These are phyloP conservation scores for Gossypium lobatum DNA, from an alignment of 441 rosid genomes.

Conservation along the genomic window DNA sequence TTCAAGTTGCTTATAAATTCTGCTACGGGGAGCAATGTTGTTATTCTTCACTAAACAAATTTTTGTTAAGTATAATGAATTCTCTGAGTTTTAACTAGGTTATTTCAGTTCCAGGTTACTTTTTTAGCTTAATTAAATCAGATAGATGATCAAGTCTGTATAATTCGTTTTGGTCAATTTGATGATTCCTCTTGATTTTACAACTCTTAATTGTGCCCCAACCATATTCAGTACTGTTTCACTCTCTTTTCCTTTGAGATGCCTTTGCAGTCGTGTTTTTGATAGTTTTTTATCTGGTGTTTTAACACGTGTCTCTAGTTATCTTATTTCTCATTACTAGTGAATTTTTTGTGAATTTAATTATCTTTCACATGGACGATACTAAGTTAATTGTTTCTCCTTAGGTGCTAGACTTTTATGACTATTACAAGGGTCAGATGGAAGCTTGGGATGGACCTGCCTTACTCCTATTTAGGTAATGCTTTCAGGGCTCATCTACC, in stretches of 20 bases:
- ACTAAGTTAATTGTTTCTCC: constrained; percentile 17
- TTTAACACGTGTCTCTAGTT: neutral
- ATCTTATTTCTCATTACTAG: neutral
- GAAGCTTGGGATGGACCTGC: constrained; percentile 99
- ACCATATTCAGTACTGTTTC: neutral
- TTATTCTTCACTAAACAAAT: neutral
- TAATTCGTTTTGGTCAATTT: neutral
- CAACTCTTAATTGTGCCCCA: neutral
- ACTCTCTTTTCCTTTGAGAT: neutral
- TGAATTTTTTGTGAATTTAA: neutral
- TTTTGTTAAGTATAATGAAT: neutral
- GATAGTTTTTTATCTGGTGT: neutral
- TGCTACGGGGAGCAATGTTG: neutral
- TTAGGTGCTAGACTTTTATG: constrained; percentile 86
- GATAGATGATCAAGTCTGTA: neutral
- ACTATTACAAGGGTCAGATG: constrained; percentile 99
- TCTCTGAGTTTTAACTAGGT: neutral
- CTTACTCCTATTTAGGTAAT: constrained; percentile 91
- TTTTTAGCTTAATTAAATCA: neutral
- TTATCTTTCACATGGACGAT: constrained; percentile 9
- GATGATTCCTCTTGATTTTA: neutral
- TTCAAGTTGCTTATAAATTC: neutral
- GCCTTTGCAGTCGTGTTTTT: neutral
- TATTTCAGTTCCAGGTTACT: neutral
- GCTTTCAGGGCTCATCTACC: neutral